Conservation (phyloP, 495 filamentous ascomycete species). For the Astrothelium subdiscretum region DNA sequence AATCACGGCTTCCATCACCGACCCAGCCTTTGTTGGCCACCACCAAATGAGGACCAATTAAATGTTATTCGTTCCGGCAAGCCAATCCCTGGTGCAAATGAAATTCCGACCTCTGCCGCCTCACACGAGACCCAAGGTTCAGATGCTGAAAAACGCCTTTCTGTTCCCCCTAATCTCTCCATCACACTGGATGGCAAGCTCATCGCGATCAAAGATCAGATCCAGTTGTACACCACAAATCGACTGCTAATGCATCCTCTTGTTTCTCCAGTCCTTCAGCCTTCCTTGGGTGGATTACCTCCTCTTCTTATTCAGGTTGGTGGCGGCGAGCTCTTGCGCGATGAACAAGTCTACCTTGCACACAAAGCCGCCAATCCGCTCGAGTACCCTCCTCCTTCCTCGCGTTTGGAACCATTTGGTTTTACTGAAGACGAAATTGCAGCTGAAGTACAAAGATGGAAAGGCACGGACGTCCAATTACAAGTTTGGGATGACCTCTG, state of each 20-base stretch:
- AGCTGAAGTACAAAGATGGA: slow-evolving; percentile 55
- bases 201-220: slow-evolving; percentile 75
- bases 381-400: slow-evolving; percentile 47
- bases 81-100: not conserved
- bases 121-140: not conserved
- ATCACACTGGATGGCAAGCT: slow-evolving; percentile 57
- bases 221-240: slow-evolving; percentile 90
- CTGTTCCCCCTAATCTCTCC: slow-evolving; percentile 31
- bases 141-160: not conserved
- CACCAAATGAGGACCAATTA: slow-evolving; percentile 65
- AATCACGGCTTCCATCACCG: slow-evolving; percentile 73
- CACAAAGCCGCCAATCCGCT: slow-evolving; percentile 82
- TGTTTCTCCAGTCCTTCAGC: slow-evolving; percentile 77
- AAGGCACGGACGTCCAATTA: slow-evolving; percentile 83
- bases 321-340: slow-evolving; percentile 76
- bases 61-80: not conserved
- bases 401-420: slow-evolving; percentile 5
- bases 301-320: slow-evolving; percentile 78
- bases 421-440: slow-evolving; percentile 43
- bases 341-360: slow-evolving; percentile 90
- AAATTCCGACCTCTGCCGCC: slow-evolving; percentile 7
- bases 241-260: slow-evolving; percentile 75
- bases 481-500: slow-evolving; percentile 94
- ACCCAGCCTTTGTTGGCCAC: slow-evolving; percentile 82
- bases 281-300: slow-evolving; percentile 77